Conservation (phyloP, 495 filamentous ascomycete species). For the Saxophila tyrrhenica region DNA sequence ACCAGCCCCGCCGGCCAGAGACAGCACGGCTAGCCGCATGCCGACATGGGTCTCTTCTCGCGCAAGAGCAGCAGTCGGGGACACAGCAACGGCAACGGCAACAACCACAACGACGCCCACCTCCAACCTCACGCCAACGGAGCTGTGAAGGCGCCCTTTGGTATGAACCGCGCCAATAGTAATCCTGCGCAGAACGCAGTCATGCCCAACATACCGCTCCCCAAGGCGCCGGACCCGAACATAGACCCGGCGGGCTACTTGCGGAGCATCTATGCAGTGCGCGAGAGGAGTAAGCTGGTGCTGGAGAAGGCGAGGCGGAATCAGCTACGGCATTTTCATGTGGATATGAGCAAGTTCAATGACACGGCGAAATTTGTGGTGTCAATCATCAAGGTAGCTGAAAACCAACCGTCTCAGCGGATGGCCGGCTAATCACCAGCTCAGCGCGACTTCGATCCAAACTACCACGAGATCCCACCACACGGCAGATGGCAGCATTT, state of each 20-base stretch:
- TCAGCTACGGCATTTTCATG: conserved; percentile 76
- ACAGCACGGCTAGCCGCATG: background rate
- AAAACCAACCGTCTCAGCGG: conserved; percentile 12
- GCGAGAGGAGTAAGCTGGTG: conserved; percentile 64
- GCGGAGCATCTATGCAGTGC: conserved; percentile 76
- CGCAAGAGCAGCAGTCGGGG: background rate
- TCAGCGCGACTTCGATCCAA: conserved; percentile 78
- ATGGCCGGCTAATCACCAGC: background rate
- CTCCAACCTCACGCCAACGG: conserved; percentile 4
- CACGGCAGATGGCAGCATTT: conserved; percentile 91
- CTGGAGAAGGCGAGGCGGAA: conserved; percentile 68
- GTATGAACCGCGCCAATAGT: conserved; percentile 14
- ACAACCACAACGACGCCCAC: background rate
- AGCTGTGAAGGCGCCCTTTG: conserved; percentile 5
- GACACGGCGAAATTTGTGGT: conserved; percentile 88
- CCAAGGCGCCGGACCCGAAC: conserved; percentile 76
- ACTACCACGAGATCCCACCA: conserved; percentile 72
- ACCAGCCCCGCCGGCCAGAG: background rate
- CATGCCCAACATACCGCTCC: conserved; percentile 53
- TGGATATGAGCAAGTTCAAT: conserved; percentile 77
- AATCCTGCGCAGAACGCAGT: conserved; percentile 15
- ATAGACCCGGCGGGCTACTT: conserved; percentile 89
- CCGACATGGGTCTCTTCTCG: conserved; percentile 3
- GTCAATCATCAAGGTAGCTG: conserved; percentile 83
- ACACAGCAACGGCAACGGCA: background rate